Conservation (phyloP, 83 land plant genomes). For the Diphasiastrum complanatum region DNA sequence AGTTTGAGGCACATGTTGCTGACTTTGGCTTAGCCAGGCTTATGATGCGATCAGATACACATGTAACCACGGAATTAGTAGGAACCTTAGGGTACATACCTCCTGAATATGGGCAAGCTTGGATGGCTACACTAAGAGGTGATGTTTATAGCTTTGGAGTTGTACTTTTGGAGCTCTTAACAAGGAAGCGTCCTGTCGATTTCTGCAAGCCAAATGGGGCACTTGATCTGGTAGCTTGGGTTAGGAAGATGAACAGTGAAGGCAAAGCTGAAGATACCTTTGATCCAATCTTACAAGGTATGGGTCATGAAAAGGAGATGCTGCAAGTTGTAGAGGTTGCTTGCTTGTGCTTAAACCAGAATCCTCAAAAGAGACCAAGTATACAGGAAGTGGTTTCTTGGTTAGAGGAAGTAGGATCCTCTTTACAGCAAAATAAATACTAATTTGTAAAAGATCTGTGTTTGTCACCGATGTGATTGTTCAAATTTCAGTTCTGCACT, state of each 20-base stretch:
- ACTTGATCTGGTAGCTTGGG: slow-evolving; percentile 59
- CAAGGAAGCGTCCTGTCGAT: slow-evolving; percentile 62
- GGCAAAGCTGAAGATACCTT: slow-evolving; percentile 38
- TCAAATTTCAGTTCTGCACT: too few species aligned
- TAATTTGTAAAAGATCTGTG: too few species aligned
- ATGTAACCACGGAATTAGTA: slow-evolving; percentile 60
- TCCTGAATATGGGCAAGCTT: slow-evolving; percentile 56
- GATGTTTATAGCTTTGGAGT: slow-evolving; percentile 74
- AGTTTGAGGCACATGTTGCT: slow-evolving; percentile 60
- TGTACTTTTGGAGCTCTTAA: slow-evolving; percentile 60
- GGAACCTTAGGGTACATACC: slow-evolving; percentile 80
- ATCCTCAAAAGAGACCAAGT: slow-evolving; percentile 46
- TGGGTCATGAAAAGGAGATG: slow-evolving; percentile 44
- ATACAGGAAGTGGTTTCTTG: slow-evolving; percentile 44
- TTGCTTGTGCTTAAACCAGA: slow-evolving; percentile 42
- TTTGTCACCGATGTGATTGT: too few species aligned
- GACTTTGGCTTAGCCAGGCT: slow-evolving; percentile 69
- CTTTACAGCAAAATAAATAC: too few species aligned
- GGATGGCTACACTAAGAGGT: slow-evolving; percentile 52
- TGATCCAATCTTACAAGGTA: slow-evolving; percentile 33
- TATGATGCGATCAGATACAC: slow-evolving; percentile 41
- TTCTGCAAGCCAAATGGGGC: slow-evolving; percentile 46
- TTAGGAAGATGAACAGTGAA: slow-evolving; percentile 45
- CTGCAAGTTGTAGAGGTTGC: slow-evolving; percentile 49
- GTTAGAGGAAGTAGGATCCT: slow-evolving; percentile 50